Base-by-base conservation (phyloP, 2,329 filamentous ascomycete species). In the Furcasterigmium furcatum region DNA sequence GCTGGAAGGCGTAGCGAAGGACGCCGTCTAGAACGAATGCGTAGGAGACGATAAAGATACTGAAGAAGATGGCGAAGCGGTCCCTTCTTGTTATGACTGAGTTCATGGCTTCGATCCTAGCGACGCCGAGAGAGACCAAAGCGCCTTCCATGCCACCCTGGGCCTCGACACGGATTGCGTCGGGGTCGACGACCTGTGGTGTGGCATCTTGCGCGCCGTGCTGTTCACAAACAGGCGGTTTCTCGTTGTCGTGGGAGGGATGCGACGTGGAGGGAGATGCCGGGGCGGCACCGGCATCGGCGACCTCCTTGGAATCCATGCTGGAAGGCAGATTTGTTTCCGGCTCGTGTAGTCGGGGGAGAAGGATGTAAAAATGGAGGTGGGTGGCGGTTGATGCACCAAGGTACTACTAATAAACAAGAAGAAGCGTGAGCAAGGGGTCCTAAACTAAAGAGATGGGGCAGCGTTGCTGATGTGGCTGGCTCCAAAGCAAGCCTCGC, bases 41-140 rank as follows among this genome's bases (percentile, higher is more conserved):
- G 58, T 84, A 87, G 10, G 81, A 76, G 44, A 85, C 65, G 25
- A 86, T 59, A 58, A 86, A 85, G 51, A 85, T 68, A 19, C 80
- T 71, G 9, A 76, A 55, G 61, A 85, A 85, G 58, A 87, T 72
- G 49, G 72, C 68, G 48, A 79, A 51, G 24, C 79, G 77, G 57
- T 85, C 79, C 12, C 53, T 47, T 4, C 62, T 50, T 16, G 74
- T 79, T 30, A 84, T 71, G 50, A 77, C 71, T 8, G 70, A 62
- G 7, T 74, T 64, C 39, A 85, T 66, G 24, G 74, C 76, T 60
- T 84, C 78, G 50, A 84, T 75, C 10, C 81, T 76, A n/a, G 60
- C 64, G 7, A 85, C 80, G 59, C 82, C 82, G 5, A 78, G 64
- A 5, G 70, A 73, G n/a, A 18, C 34, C 34, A 36, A 18, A 16